These are phyloP conservation scores for Dactylellina sp. DNA, from an alignment of 2,329 filamentous ascomycete species.

Conservation along the genomic window DNA sequence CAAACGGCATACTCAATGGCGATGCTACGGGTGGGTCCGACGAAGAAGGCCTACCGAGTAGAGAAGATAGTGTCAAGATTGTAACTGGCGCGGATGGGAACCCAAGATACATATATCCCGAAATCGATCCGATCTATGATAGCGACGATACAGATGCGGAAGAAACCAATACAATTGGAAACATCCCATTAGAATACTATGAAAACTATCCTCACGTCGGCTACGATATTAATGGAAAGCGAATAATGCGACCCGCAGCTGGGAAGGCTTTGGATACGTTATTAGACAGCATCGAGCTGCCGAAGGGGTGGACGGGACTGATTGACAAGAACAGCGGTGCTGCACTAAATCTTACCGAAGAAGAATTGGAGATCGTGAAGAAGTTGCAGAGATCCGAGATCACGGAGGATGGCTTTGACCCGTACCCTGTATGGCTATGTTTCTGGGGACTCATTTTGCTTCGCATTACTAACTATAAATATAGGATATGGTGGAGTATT, in stretches of 20 bases:
- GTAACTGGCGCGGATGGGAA: constrained; percentile 89
- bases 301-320: constrained; percentile 95
- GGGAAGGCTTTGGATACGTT: constrained; percentile 93
- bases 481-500: constrained; percentile 89
- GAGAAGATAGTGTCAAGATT: constrained; percentile 70
- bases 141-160: constrained; percentile 91
- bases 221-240: constrained; percentile 98
- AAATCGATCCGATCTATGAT: constrained; percentile 94
- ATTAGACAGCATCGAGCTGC: constrained; percentile 94
- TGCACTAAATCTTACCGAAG: constrained; percentile 84
- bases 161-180: constrained; percentile 88
- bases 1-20: constrained; percentile 64
- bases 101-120: constrained; percentile 88
- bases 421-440: constrained; percentile 76
- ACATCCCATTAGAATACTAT: constrained; percentile 95
- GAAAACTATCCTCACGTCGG: constrained; percentile 98
- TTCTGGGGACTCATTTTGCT: too few relatives aligned
- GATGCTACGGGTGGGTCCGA: constrained; percentile 64
- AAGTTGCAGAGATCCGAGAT: constrained; percentile 90
- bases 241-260: constrained; percentile 93
- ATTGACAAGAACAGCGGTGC: constrained; percentile 95
- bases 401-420: constrained; percentile 83
- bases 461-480: constrained; percentile 1
- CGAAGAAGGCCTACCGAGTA: constrained; percentile 64
- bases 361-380: constrained; percentile 88